phyloP scores from a whole-genome alignment of 2,329 filamentous ascomycete species.

The Cladosporium sp. region DNA sequence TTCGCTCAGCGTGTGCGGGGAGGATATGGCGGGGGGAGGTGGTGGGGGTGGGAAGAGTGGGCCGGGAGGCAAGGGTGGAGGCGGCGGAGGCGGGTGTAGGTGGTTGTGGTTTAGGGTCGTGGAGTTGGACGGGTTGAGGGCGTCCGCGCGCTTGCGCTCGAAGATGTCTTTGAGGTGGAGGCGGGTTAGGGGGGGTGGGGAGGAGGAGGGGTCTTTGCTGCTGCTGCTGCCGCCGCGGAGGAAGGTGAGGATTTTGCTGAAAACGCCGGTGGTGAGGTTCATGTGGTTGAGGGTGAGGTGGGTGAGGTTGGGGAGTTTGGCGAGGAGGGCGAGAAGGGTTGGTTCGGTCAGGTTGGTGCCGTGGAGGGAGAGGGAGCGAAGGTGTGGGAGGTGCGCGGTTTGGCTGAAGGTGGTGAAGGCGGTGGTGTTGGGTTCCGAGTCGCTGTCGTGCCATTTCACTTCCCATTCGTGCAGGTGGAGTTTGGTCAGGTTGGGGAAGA shows the following conservation, averaged over 20 bases:
- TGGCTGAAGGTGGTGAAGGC: neutral
- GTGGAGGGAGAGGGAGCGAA: neutral
- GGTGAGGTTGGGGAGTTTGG: neutral
- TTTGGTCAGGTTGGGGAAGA: neutral
- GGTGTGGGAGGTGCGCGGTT: neutral
- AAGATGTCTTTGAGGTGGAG: constrained; percentile 1
- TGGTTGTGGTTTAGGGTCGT: neutral
- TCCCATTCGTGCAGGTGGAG: neutral
- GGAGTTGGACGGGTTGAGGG: neutral
- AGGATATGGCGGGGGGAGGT: neutral
- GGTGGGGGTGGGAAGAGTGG: neutral
- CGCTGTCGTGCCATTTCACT: neutral
- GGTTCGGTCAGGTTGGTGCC: neutral
- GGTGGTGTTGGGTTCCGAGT: neutral
- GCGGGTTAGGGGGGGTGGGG: neutral
- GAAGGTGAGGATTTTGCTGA: too few species aligned
- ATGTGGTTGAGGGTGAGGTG: neutral
- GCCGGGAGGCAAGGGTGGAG: neutral
- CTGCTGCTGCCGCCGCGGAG: too few species aligned
- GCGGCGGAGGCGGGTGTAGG: neutral
- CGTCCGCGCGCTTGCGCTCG: neutral
- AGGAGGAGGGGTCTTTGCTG: neutral
- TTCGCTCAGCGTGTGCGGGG: too few species aligned
- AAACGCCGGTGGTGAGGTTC: neutral
- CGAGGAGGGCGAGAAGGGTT: neutral